phyloP scores from a whole-genome alignment of 306 rosid species.

The Herpetospermum pedunculosum region DNA sequence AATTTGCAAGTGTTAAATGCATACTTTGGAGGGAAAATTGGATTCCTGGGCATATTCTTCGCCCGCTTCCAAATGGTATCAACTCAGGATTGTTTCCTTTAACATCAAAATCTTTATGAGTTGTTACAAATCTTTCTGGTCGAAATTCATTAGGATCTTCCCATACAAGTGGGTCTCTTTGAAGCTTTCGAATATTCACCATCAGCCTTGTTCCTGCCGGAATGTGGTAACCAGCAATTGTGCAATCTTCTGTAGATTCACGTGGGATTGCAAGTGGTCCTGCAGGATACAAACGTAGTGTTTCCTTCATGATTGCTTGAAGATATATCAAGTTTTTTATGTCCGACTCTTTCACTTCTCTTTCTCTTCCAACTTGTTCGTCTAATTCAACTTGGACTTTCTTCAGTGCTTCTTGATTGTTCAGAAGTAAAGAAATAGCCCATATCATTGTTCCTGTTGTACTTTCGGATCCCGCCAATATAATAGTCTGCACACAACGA shows the following conservation, averaged over 20 bases:
- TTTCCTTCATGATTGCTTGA: background rate
- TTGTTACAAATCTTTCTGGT: conserved; percentile 41
- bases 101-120: conserved; percentile 20
- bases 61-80: conserved; percentile 24
- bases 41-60: conserved; percentile 23
- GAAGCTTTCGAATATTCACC: conserved; percentile 50
- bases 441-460: conserved; percentile 31
- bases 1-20: background rate
- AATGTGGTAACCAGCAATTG: background rate
- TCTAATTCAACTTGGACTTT: conserved; percentile 46
- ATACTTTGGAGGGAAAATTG: background rate
- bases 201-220: conserved; percentile 18
- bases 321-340: background rate
- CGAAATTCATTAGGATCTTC: conserved; percentile 24
- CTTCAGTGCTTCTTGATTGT: conserved; percentile 21
- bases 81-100: conserved; percentile 40
- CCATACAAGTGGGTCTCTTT: conserved; percentile 48
- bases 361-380: conserved; percentile 21
- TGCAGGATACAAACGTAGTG: background rate
- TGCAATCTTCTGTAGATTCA: background rate
- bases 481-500: too few species aligned
- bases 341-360: background rate
- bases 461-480: conserved; percentile 40
- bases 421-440: conserved; percentile 45
- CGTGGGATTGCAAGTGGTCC: background rate